Base-by-base conservation (phyloP, 208 protist species). In the Herpetomonas muscarum region DNA sequence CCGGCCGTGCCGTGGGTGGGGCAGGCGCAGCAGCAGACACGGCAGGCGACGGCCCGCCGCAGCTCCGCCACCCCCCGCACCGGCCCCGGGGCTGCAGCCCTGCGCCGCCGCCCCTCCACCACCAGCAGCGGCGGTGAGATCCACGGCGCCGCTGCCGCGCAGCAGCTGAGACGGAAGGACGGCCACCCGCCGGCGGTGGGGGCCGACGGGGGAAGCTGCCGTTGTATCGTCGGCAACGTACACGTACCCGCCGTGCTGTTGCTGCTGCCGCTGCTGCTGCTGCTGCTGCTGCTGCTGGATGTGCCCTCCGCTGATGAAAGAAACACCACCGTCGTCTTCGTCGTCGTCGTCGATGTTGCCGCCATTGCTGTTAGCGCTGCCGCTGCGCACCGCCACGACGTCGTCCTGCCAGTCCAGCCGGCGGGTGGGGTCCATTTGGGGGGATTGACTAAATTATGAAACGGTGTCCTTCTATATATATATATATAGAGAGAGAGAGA, bases 1-100 rank as follows among this genome's bases (percentile, higher is more conserved):
- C 24, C 73, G 55, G 31, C 79, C 81, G 55, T 89, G 81, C 0
- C 79, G 78, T 15, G 85, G 81, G 55, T 92, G 85, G 2, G 78
- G 79, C 0, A 92, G 58, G 10, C 76, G 71, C 31, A 87, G 55
- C 12, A 71, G 65, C 59, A 44, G 39, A 12, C 34, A 55, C 36
- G 6, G 21, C 31, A 21, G 30, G 21, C 0, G 31, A 13, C 21
- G 17, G 15, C 32, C 34, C 4, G 50, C 17, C 9, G n/a, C 5
- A 29, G 28, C 15, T 19, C 19, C 10, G 32, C 32, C 49, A 19
- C 61, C 30, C 3, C 19, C n/a, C 25, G 47, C 53, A 31, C 46
- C 30, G 31, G 54, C 39, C 22, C 3, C 54, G 17, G 4, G 6
- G 13, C 25, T 22, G 13, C 29, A 21, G 10, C 9, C 6, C 12